Evolutionary conservation across 805 yeast genomes (phyloP), one percentile per base, ranked within the genome.

Genomic region (Saturnispora gosingensis): DNA sequence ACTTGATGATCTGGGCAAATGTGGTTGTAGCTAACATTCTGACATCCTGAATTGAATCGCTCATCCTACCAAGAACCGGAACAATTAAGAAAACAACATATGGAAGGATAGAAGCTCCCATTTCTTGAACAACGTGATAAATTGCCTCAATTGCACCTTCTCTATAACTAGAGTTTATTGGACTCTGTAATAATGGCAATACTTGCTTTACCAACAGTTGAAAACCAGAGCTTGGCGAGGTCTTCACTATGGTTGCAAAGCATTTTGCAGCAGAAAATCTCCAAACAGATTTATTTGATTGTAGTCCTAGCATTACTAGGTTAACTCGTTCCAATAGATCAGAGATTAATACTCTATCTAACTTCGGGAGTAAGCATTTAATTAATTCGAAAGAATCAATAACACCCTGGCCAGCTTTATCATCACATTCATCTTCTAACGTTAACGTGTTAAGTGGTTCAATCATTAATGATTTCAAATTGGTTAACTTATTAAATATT

Each of bases 51-150:
- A 91, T 88, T 1, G 96, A 75, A 67, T 93, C 99, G 74, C 97
- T 90, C 99, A 93, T 93, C 62, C 99, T 78, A 44, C 99, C 99
- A 59, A 93, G 72, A 4, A 93, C 88, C 10, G 99, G 99, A 27
- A 95, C 98, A 65, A 93, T 88, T 60, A 93, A 76, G 66, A 93
- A 93, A 36, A 93, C 95, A 46, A 93, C 90, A 66, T 91, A 93
- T 0, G 99, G 99, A 54, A 93, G 71, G 51, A 95, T 88, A 54
- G 80, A 85, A 7, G 87, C 73, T 1, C 95, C 97, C 97, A 93
- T 88, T 3, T 85, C 77, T 39, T 75, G 73, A 2, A 96, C 81
- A 45, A 93, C 72, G 62, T 93, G 97, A 64, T 88, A 90, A 7
- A 91, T 76, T 24, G 93, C 80, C 68, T 93, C 99, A 51, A 88